Evolutionary conservation across 192 early-diverging fungal species (phyloP), one percentile per base, ranked within the genome.

Genomic region (Coemansia sp.): DNA sequence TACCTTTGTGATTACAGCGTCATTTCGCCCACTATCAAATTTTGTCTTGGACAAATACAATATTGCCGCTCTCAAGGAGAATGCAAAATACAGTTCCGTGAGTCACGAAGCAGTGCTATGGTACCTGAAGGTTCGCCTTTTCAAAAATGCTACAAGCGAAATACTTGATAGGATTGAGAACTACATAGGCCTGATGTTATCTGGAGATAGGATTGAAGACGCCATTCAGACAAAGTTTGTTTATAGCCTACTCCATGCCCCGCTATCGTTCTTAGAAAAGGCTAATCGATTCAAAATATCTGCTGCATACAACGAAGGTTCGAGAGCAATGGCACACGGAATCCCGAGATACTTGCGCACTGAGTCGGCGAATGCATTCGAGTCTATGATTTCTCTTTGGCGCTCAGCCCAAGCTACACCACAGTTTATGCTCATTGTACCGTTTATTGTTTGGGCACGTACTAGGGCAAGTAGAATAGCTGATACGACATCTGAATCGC

Each of bases 41-140:
- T 76, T 71, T 60, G n/a, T 76, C 41, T 66, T 76, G 49, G 65
- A 76, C 27, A 69, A 69, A 2, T 68, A 71, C 47, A 60, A 70
- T 15, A 39, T 76, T 31, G 62, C 55, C 5, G 64, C 75, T 13
- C 66, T 76, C 18, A 70, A 68, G 27, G 12, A 24, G 2, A 67
- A 57, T 22, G 29, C 13, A 11, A 41, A 40, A 8, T 5, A 18
- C 18, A 62, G 29, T n/a, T 43, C 41, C 4, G 58, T 40, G 3
- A 58, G 60, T n/a, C 33, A 52, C 20, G 27, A 66, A 12, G 65
- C 46, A 49, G 31, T 66, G 33, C 49, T 66, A 38, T 16, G 43
- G 16, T 68, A 68, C 29, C 22, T 68, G 11, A 24, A 31, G 20
- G 6, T 68, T 10, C 9, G 27, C 5, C 12, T 60, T 10, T 8